phyloP scores from a whole-genome alignment of 495 filamentous ascomycete species.

The Hyaloscypha variabilis region DNA sequence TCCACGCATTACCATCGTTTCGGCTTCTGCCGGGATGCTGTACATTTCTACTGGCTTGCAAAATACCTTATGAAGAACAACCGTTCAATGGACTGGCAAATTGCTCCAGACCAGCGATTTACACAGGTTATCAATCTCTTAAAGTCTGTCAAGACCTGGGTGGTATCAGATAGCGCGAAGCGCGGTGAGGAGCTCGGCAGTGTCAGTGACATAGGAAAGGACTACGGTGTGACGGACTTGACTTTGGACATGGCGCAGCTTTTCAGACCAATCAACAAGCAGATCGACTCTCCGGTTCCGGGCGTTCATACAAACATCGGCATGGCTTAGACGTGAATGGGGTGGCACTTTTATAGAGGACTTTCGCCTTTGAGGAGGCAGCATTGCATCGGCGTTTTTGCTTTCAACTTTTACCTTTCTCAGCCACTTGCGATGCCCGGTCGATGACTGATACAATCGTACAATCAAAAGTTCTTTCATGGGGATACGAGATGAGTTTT shows the following conservation, averaged over 20 bases:
- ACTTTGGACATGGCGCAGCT: slow-evolving; percentile 69
- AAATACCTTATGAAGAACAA: slow-evolving; percentile 53
- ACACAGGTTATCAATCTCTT: slow-evolving; percentile 58
- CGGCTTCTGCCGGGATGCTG: slow-evolving; percentile 65
- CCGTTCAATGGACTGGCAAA: slow-evolving; percentile 44
- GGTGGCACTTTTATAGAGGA: slow-evolving; percentile 23
- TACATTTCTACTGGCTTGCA: slow-evolving; percentile 68
- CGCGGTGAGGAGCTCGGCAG: slow-evolving; percentile 59
- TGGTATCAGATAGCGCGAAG: slow-evolving; percentile 50
- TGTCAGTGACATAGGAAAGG: slow-evolving; percentile 60
- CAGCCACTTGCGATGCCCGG: too few relatives aligned
- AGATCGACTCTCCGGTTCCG: slow-evolving; percentile 30
- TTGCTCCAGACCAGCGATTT: slow-evolving; percentile 58
- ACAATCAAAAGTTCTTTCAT: slow-evolving; percentile 6
- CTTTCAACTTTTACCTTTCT: slow-evolving; percentile 10
- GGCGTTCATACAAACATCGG: slow-evolving; percentile 30
- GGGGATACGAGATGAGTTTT: background rate
- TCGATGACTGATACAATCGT: background rate
- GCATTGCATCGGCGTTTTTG: slow-evolving; percentile 27
- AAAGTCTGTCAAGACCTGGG: slow-evolving; percentile 57
- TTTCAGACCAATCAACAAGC: slow-evolving; percentile 52
- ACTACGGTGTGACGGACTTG: slow-evolving; percentile 60
- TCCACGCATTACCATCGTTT: slow-evolving; percentile 47
- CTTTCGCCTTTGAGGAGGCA: slow-evolving; percentile 15
- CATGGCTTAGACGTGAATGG: slow-evolving; percentile 20